Evolutionary conservation across 108 stramenopile genomes (phyloP).

Genomic region (Parmales sp.): DNA sequence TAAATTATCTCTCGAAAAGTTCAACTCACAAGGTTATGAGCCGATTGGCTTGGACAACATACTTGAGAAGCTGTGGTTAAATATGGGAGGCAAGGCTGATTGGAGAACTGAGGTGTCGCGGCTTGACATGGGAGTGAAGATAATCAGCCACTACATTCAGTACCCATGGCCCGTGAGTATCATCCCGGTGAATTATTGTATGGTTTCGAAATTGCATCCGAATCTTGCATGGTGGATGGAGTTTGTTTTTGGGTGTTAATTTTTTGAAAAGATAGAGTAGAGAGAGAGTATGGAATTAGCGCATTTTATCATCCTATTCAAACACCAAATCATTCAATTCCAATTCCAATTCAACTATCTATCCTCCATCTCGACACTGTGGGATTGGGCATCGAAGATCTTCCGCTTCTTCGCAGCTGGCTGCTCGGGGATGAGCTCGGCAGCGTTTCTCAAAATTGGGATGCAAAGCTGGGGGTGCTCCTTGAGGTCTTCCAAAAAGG

Average conservation of each 20-base stretch:
- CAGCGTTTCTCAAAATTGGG: slow-evolving; percentile 77
- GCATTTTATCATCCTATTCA: no score
- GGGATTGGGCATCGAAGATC: no score
- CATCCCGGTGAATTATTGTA: not conserved
- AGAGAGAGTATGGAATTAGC: no score
- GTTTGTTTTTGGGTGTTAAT: no score
- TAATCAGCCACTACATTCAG: not conserved
- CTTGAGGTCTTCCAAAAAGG: slow-evolving; percentile 83
- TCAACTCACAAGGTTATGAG: not conserved
- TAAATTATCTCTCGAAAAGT: not conserved
- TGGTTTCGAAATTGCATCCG: no score
- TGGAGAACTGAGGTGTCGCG: not conserved
- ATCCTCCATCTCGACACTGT: no score
- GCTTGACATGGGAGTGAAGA: not conserved
- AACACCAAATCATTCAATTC: no score
- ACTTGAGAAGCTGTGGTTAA: not conserved
- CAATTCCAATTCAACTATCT: no score
- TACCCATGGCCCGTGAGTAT: not conserved
- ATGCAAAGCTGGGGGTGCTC: slow-evolving; percentile 77
- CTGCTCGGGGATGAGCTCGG: slow-evolving; percentile 76
- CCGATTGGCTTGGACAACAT: not conserved
- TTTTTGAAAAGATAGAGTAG: no score
- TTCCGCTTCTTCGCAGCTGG: slow-evolving; percentile 68
- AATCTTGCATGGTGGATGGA: no score
- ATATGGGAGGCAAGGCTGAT: no score